phyloP scores from a whole-genome alignment of 1,139 yeast genomes.

The Yamadazyma friedrichii region DNA sequence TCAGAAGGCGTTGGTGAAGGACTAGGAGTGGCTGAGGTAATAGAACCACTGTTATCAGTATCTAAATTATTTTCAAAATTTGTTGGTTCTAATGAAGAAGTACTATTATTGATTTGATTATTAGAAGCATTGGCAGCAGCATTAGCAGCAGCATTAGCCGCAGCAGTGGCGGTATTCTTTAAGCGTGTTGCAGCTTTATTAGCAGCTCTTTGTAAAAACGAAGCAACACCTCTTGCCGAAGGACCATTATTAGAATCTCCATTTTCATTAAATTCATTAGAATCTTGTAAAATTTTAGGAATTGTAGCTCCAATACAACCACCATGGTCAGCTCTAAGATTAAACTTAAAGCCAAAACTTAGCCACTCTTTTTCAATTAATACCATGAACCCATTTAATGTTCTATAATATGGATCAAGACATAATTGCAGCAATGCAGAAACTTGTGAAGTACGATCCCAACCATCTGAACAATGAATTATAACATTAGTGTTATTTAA shows the following conservation, averaged over 20 bases:
- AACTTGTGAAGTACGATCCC: conserved; percentile 95
- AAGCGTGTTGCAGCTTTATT: conserved; percentile 27
- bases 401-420: conserved; percentile 86
- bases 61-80: not conserved
- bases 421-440: conserved; percentile 83
- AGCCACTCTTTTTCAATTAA: conserved; percentile 94
- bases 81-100: too few relatives aligned
- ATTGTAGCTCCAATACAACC: conserved; percentile 46
- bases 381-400: conserved; percentile 81
- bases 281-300: conserved; percentile 17
- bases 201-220: conserved; percentile 43
- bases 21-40: too few relatives aligned
- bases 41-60: too few relatives aligned
- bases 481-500: conserved; percentile 79
- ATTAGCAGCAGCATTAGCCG: conserved; percentile 9
- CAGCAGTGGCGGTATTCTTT: conserved; percentile 36
- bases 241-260: conserved; percentile 10
- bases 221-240: conserved; percentile 18
- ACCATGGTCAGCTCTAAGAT: conserved; percentile 77
- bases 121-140: conserved; percentile 2
- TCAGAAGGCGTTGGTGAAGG: conserved; percentile 9
- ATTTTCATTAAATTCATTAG: conserved; percentile 14
- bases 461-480: conserved; percentile 95
- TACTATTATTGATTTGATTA: not conserved
- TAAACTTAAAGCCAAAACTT: conserved; percentile 88